These are phyloP conservation scores for Boletellus emodensis DNA, from an alignment of 768 basidiomycete species.

Conservation along the genomic window DNA sequence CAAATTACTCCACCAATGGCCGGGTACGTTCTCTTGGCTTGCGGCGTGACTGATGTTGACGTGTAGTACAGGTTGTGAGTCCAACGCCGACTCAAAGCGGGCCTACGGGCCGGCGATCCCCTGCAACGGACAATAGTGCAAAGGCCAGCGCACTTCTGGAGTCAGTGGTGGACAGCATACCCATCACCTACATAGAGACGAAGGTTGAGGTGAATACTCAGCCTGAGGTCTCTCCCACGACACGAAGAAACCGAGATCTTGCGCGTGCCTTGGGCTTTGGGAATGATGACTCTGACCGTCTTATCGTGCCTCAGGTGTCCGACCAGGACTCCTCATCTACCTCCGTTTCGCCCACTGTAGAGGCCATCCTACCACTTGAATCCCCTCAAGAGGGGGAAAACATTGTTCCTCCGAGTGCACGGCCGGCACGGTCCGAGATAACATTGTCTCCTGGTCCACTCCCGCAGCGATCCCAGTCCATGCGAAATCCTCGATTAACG, in stretches of 20 bases:
- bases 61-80: conserved; percentile 48
- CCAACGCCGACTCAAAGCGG: conserved; percentile 42
- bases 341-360: conserved; percentile 34
- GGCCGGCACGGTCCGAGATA: background rate
- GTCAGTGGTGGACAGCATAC: conserved; percentile 56
- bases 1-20: conserved; percentile 61
- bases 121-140: conserved; percentile 45
- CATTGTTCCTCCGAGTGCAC: conserved; percentile 1
- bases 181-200: conserved; percentile 31
- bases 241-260: conserved; percentile 68
- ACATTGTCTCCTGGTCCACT: conserved; percentile 15
- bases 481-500: conserved; percentile 37
- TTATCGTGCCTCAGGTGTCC: conserved; percentile 20
- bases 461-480: conserved; percentile 31
- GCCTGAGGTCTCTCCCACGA: conserved; percentile 45
- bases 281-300: conserved; percentile 33
- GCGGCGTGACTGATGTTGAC: conserved; percentile 6
- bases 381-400: conserved; percentile 18
- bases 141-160: conserved; percentile 67
- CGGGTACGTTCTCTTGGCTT: conserved; percentile 33
- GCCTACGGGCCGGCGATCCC: conserved; percentile 26
- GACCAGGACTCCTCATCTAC: conserved; percentile 27
- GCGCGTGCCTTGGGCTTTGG: conserved; percentile 71
- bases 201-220: conserved; percentile 24
- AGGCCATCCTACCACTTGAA: conserved; percentile 28